Evolutionary conservation across 2,329 filamentous ascomycete species (phyloP), one percentile per base, ranked within the genome.

Genomic region (Clarireedia monteithiana): DNA sequence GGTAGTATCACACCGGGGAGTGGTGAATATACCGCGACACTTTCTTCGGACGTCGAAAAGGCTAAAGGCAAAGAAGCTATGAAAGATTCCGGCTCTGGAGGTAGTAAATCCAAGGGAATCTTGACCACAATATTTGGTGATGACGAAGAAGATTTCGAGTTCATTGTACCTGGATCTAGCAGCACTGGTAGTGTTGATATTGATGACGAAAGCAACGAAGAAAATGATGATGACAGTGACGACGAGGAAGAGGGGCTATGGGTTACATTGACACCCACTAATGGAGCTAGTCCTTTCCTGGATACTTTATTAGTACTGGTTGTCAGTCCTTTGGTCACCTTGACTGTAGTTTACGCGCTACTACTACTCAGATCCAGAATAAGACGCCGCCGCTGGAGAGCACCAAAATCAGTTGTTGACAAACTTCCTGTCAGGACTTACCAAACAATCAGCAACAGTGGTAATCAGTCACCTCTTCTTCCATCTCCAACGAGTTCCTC

Each of bases 231-330:
- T 26, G 63, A 63, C 47, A 67, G 73, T 27, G 70, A 69, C 60
- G 73, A 77, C 39, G 75, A 77, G 12, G 85, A 85, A 61, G 85
- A 94, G 64, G 92, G 91, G 2, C 80, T 99, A 4, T 97, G 91
- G 91, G 90, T 99, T n/a, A 96, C 94, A 6, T 83, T 99, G 55
- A 94, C 90, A 0, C 94, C 91, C 1, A 91, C 91, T 0, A 92
- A 84, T 71, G 92, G 90, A 60, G 87, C 88, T 5, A 95, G 87
- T 64, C 91, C 94, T 0, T 96, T 99, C 74, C 91, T 97, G 64
- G 94, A 99, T 69, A 97, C 92, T 0, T 79, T 99, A 2, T 77
- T 97, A n/a, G 91, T 99, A 7, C 77, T 99, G n/a, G 91, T 99
- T 34, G 85, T 97, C 53, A 96, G 91, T 66, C 94, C 94, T 6